Evolutionary conservation across 495 filamentous ascomycete genomes (phyloP), one percentile per base, ranked within the genome.

Genomic region (Neurospora sp.): DNA sequence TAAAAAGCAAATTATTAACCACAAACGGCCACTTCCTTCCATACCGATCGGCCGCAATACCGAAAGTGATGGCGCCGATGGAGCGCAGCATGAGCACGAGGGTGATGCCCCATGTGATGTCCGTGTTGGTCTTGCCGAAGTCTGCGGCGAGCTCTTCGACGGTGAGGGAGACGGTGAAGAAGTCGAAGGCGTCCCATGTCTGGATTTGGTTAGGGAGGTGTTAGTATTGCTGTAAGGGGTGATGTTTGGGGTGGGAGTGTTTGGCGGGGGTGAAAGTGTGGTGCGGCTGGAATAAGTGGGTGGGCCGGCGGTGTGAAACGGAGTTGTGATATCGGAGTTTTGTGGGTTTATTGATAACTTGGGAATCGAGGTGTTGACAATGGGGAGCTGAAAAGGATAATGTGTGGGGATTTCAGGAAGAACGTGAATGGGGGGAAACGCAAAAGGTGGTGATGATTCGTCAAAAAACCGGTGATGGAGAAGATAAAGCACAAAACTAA

Each of bases 81-180:
- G 90, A 91, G 71, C 92, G 85, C 75, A 94, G 87, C 92, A 95
- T 94, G 8, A 95, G 86, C 74, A 94, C 92, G 16, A 94, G 85
- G 0, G 93, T 97, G 72, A 97, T 97, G 31, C 93, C 93, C 93
- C 93, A 96, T 35, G 93, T 95, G 73, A 97, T 96, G 49, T 96
- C 90, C 4, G 90, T 88, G 42, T 91, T 91, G 60, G 86, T 83
- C 76, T 87, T 89, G 73, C 85, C 86, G 76, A 96, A 97, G 2
- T 83, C 80, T 76, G 89, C 81, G 37, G 92, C 90, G 38, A 97
- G 85, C 39, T 93, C 82, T 6, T 82, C 81, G 27, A 93, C 89
- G 0, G 93, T 94, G 72, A 97, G 80, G 8, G 91, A 93, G 76
- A 96, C 93, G 74, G 92, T 95, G 85, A 97, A 97, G 85, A 97